Percentiles rank a stretch among this genome's conserved stretches.
Conservation (phyloP, 2,329 filamentous ascomycete species). For the Didymella sp. region DNA sequence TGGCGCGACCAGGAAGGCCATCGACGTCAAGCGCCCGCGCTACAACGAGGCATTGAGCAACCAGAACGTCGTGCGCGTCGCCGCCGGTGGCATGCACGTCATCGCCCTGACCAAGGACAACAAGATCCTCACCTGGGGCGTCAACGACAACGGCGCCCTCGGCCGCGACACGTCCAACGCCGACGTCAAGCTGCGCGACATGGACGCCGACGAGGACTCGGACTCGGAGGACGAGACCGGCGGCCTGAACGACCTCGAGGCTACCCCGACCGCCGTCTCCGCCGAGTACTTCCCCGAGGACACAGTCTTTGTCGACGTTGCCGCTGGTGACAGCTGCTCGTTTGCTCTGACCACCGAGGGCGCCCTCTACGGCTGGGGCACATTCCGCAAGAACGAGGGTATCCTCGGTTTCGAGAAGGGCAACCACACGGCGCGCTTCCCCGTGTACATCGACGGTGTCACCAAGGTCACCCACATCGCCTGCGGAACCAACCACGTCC, state of each 20-base stretch:
- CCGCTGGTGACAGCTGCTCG: constrained; percentile 75
- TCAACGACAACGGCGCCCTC: constrained; percentile 83
- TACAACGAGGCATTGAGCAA: constrained; percentile 67
- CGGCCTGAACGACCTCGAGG: constrained; percentile 74
- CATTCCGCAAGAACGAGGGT: constrained; percentile 74
- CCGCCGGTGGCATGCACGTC: constrained; percentile 83
- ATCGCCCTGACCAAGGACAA: constrained; percentile 79
- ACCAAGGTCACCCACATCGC: constrained; percentile 70
- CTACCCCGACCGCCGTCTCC: constrained; percentile 68
- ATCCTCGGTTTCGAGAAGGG: constrained; percentile 68
- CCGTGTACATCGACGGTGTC: constrained; percentile 65
- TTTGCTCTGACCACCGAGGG: constrained; percentile 79
- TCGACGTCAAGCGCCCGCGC: constrained; percentile 78
- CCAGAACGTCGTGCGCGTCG: constrained; percentile 75
- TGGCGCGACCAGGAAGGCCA: constrained; percentile 68
- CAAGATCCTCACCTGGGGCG: constrained; percentile 84
- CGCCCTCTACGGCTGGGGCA: constrained; percentile 82
- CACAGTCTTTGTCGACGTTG: constrained; percentile 71
- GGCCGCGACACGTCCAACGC: constrained; percentile 73
- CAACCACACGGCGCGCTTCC: constrained; percentile 48
- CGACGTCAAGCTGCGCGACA: constrained; percentile 66
- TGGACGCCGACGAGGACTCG: constrained; percentile 54
- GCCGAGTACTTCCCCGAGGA: constrained; percentile 64
- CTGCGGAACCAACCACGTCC: constrained; percentile 73
- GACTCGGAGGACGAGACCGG: constrained; percentile 63